phyloP scores from a whole-genome alignment of 805 yeast species.

The Saccharomycopsis sp. region DNA sequence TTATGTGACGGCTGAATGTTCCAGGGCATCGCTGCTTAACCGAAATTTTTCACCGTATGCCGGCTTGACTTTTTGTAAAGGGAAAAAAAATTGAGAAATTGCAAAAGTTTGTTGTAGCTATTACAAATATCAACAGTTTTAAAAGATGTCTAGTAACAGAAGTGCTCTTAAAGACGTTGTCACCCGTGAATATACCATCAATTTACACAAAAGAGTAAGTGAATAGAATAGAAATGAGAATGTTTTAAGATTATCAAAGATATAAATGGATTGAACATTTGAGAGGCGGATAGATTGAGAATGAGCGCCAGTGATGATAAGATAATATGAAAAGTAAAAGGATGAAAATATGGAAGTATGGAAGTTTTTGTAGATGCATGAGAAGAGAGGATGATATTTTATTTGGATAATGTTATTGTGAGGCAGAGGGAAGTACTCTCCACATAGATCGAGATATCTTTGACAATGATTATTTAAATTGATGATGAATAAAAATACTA shows the following conservation, averaged over 20 bases:
- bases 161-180: constrained; percentile 97
- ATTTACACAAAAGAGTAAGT: constrained; percentile 98
- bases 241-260: not conserved
- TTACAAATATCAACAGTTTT: not conserved
- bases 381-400: no score
- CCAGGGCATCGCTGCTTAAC: not conserved
- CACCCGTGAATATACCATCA: constrained; percentile 99
- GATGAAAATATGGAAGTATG: no score
- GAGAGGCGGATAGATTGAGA: not conserved
- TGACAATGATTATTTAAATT: no score
- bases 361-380: no score
- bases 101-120: not conserved
- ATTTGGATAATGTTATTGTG: not conserved
- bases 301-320: no score
- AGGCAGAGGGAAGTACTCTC: not conserved
- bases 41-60: not conserved
- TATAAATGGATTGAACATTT: not conserved
- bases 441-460: no score
- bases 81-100: not conserved
- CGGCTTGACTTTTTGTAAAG: no score
- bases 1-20: not conserved
- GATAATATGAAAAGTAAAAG: no score
- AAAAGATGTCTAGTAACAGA: constrained; percentile 43
- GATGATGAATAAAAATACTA: constrained; percentile 33
- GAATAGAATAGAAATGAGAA: no score